Evolutionary conservation across 139 green algal genomes (phyloP).

Genomic region (Eudorina sp.): DNA sequence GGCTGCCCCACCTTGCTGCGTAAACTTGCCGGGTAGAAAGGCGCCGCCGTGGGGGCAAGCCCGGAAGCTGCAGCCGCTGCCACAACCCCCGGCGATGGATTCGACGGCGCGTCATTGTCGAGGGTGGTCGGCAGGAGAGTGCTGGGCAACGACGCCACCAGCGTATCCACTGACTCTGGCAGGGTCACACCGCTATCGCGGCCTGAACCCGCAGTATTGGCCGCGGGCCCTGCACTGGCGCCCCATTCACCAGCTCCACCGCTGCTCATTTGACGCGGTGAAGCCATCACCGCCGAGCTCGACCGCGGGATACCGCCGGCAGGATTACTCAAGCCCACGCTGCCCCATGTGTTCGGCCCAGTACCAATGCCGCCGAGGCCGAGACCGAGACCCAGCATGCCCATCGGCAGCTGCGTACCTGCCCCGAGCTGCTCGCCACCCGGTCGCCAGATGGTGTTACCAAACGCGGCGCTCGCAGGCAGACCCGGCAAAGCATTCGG

Average conservation of each 20-base stretch:
- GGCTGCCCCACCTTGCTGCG: conserved; percentile 13
- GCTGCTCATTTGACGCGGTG: neutral
- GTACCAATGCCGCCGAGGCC: conserved; percentile 26
- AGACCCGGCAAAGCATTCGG: neutral
- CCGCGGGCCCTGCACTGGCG: neutral
- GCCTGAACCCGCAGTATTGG: neutral
- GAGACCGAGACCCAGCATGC: conserved; percentile 41
- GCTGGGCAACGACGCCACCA: conserved; percentile 34
- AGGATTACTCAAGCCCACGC: neutral
- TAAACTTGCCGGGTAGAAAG: conserved; percentile 37
- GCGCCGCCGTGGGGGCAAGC: conserved; percentile 29
- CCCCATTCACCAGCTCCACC: neutral
- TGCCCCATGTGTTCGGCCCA: conserved; percentile 38
- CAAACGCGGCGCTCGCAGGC: neutral
- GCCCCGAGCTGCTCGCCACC: conserved; percentile 27
- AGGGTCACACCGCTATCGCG: neutral
- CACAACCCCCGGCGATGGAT: neutral
- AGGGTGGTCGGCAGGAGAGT: conserved; percentile 35
- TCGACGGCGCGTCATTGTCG: conserved; percentile 5
- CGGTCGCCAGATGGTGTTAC: conserved; percentile 35
- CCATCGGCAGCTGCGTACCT: neutral
- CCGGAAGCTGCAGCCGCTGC: neutral
- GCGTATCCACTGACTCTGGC: conserved; percentile 26
- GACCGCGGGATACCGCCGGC: neutral
- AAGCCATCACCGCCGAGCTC: neutral